Evolutionary conservation across 1,139 yeast genomes (phyloP).

Genomic region (Kodamaea anthophila): DNA sequence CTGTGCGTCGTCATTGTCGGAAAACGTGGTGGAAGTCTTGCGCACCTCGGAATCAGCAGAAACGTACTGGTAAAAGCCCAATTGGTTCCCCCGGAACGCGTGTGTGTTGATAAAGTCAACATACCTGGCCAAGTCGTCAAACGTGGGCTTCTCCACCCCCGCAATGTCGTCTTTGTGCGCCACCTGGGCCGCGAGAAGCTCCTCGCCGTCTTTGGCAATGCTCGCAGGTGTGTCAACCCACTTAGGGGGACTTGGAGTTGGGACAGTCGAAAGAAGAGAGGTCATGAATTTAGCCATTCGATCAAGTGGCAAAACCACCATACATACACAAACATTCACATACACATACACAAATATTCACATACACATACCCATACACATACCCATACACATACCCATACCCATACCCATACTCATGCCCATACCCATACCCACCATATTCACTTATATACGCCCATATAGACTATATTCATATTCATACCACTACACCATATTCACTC

Average conservation of each 20-base stretch:
- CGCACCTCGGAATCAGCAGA: constrained; percentile 56
- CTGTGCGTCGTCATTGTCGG: constrained; percentile 48
- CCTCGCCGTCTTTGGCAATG: constrained; percentile 37
- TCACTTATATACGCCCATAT: too few species aligned
- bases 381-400: too few species aligned
- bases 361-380: too few species aligned
- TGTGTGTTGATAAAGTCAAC: constrained; percentile 45
- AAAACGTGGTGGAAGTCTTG: constrained; percentile 64
- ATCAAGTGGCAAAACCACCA: neutral
- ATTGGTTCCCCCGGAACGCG: constrained; percentile 38
- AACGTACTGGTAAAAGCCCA: constrained; percentile 66
- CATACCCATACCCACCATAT: too few species aligned
- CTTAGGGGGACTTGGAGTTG: constrained; percentile 22
- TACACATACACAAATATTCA: too few species aligned
- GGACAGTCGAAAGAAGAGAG: constrained; percentile 5
- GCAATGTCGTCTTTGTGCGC: constrained; percentile 53
- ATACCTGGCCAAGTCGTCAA: constrained; percentile 49
- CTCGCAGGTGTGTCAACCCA: constrained; percentile 59
- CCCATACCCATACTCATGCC: too few species aligned
- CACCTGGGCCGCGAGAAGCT: constrained; percentile 39
- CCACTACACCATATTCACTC: too few species aligned
- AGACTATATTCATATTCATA: too few species aligned
- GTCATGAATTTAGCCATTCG: constrained; percentile 3
- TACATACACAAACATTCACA: too few species aligned
- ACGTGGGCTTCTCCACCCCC: constrained; percentile 40